Percentiles rank a stretch among this genome's conserved stretches.
phyloP scores from a whole-genome alignment of 2,329 filamentous ascomycete genomes.

The Venturia oleaginea region DNA sequence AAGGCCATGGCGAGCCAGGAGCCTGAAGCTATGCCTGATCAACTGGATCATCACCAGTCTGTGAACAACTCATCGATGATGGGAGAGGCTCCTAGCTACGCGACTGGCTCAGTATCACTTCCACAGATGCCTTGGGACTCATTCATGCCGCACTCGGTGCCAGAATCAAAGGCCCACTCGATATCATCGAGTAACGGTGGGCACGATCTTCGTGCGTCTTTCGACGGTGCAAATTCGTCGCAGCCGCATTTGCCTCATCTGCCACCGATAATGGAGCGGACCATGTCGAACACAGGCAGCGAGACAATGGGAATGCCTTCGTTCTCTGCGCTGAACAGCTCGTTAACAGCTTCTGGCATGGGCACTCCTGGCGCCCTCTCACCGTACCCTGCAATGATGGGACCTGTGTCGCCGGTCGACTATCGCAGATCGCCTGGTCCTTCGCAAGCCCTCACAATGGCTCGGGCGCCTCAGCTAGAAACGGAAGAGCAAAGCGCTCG shows the following conservation, averaged over 20 bases:
- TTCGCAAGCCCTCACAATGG: constrained; percentile 53
- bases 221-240: constrained; percentile 47
- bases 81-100: constrained; percentile 67
- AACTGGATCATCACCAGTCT: constrained; percentile 48
- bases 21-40: constrained; percentile 43
- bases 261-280: constrained; percentile 59
- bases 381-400: constrained; percentile 59
- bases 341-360: constrained; percentile 58
- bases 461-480: constrained; percentile 68
- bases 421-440: constrained; percentile 62
- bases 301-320: constrained; percentile 53
- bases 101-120: constrained; percentile 64
- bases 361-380: constrained; percentile 62
- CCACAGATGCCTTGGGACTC: constrained; percentile 88
- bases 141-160: constrained; percentile 62
- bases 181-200: constrained; percentile 57
- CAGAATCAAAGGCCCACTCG: constrained; percentile 67
- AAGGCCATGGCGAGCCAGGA: constrained; percentile 75
- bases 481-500: constrained; percentile 77
- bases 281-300: constrained; percentile 38
- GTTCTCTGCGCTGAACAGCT: constrained; percentile 62
- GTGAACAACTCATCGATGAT: constrained; percentile 63
- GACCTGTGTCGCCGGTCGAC: constrained; percentile 59
- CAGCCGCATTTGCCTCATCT: constrained; percentile 55
- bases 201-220: constrained; percentile 53